phyloP scores from a whole-genome alignment of 345 rosid genomes.

The Theobroma cacao region DNA sequence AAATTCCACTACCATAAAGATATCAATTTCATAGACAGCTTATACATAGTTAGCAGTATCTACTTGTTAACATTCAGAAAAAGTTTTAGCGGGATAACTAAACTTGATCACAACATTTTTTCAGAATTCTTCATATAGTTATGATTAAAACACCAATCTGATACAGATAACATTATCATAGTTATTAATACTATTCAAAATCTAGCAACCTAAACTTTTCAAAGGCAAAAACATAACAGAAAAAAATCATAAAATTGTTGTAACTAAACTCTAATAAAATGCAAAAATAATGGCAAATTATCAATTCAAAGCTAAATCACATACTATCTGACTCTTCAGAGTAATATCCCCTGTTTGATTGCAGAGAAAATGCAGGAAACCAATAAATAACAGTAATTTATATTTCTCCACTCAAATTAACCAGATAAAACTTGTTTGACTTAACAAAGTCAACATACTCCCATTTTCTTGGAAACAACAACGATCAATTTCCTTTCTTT shows the following conservation, averaged over 20 bases:
- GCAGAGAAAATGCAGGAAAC: slow-evolving; percentile 4
- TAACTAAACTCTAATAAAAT: background rate
- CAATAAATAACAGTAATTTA: background rate
- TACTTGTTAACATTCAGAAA: background rate
- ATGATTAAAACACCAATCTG: background rate
- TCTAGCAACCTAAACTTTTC: background rate
- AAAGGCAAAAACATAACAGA: background rate
- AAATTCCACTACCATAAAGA: background rate
- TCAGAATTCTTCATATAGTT: background rate
- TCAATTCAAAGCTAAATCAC: background rate
- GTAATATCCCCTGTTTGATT: background rate
- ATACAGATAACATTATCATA: background rate
- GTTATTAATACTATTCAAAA: background rate
- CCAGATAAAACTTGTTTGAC: background rate
- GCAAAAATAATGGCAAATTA: background rate
- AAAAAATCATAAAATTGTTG: background rate
- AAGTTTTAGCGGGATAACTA: background rate
- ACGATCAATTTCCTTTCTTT: background rate
- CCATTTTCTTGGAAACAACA: background rate
- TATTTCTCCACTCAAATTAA: background rate
- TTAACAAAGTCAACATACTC: background rate
- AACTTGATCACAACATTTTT: background rate
- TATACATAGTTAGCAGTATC: background rate
- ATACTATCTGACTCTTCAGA: background rate
- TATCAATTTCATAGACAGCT: too few relatives aligned